Conservation (phyloP, 202 grass and related monocot genomes). For the Zoysia matrella region DNA sequence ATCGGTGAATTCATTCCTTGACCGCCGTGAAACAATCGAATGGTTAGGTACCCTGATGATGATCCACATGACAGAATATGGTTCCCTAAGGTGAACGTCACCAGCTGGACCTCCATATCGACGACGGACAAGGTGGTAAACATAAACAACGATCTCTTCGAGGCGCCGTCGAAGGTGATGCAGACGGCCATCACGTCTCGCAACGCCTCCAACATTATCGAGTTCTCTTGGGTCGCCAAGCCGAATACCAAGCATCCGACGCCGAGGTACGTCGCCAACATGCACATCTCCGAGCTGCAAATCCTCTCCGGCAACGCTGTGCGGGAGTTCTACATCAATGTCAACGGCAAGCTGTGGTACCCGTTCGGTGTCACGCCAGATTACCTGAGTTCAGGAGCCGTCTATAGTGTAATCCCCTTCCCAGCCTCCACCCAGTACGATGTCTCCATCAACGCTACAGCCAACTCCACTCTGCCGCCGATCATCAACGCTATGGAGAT, state of each 20-base stretch:
- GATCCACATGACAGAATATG: slow-evolving; percentile 56
- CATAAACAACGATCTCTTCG: neutral
- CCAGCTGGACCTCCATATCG: slow-evolving; percentile 32
- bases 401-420: neutral
- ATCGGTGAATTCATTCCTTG: neutral
- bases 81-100: slow-evolving; percentile 1
- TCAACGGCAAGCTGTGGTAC: slow-evolving; percentile 30
- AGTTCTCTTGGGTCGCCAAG: slow-evolving; percentile 27
- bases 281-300: slow-evolving; percentile 61
- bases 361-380: too few relatives aligned
- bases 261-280: slow-evolving; percentile 31
- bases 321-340: slow-evolving; percentile 52
- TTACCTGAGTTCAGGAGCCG: too few relatives aligned
- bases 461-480: slow-evolving; percentile 50
- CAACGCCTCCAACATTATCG: slow-evolving; percentile 38
- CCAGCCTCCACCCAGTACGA: neutral
- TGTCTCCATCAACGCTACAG: slow-evolving; percentile 35
- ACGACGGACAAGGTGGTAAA: slow-evolving; percentile 26
- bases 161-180: slow-evolving; percentile 35
- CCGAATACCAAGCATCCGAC: slow-evolving; percentile 4
- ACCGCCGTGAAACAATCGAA: neutral
- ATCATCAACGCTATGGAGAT: slow-evolving; percentile 63
- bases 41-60: slow-evolving; percentile 61
- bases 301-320: neutral
- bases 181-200: slow-evolving; percentile 1